A percentile compares a stretch with the other conserved stretches of the same genome.
These are phyloP conservation scores for Leccinum boreale DNA, from an alignment of 768 basidiomycete species.

Conservation along the genomic window DNA sequence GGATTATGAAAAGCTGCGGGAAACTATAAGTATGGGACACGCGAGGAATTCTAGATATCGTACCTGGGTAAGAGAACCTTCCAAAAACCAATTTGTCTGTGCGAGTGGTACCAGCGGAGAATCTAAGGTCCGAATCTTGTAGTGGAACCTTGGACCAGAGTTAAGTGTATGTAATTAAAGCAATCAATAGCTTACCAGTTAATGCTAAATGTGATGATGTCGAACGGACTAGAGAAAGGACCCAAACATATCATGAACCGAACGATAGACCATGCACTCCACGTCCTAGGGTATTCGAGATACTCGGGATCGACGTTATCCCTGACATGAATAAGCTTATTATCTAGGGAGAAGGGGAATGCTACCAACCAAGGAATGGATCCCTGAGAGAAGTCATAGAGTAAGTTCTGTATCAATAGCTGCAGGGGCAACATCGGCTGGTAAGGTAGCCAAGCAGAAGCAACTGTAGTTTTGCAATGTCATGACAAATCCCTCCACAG, in stretches of 20 bases:
- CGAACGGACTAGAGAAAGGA: constrained; percentile 36
- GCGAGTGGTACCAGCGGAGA: constrained; percentile 31
- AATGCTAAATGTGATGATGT: constrained; percentile 29
- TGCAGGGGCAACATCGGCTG: constrained; percentile 36
- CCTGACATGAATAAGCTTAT: constrained; percentile 18
- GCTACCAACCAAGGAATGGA: constrained; percentile 33
- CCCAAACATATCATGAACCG: constrained; percentile 36
- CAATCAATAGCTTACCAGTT: constrained; percentile 26
- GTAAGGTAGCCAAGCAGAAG: constrained; percentile 38
- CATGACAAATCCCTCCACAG: background rate
- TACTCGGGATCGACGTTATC: constrained; percentile 39
- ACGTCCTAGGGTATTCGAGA: constrained; percentile 29
- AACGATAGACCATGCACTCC: constrained; percentile 34
- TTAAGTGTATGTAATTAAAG: background rate
- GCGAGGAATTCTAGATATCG: background rate
- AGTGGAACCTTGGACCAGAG: constrained; percentile 26
- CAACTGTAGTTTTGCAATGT: constrained; percentile 19
- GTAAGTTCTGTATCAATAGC: constrained; percentile 31
- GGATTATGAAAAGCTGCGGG: constrained; percentile 30
- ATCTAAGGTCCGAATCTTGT: constrained; percentile 25
- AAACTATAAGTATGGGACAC: background rate
- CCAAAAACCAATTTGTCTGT: constrained; percentile 37
- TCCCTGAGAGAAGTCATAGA: constrained; percentile 37
- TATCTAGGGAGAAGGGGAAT: background rate
- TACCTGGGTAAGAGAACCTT: constrained; percentile 36